Percentiles rank a stretch among this genome's conserved stretches.
Conservation (phyloP, 768 basidiomycete genomes). For the Phallus indusiatus region DNA sequence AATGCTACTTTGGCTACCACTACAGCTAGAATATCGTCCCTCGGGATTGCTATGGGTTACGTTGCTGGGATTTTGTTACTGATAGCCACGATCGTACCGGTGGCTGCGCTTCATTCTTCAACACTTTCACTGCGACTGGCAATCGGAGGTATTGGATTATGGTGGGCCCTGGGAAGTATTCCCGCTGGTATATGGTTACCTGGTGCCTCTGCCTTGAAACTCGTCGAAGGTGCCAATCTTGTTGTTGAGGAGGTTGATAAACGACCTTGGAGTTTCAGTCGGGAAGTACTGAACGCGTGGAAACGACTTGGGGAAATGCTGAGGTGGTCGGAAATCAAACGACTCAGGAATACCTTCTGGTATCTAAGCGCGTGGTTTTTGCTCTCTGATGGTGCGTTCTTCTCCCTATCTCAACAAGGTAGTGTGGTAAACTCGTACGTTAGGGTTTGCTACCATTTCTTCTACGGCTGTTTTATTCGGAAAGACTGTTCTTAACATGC, state of each 20-base stretch:
- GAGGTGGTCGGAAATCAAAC: constrained; percentile 57
- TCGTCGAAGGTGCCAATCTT: constrained; percentile 8
- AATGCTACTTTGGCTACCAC: constrained; percentile 53
- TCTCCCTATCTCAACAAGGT: neutral
- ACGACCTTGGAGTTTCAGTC: constrained; percentile 33
- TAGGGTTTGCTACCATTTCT: constrained; percentile 87
- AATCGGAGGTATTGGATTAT: constrained; percentile 74
- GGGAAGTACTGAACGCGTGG: constrained; percentile 67
- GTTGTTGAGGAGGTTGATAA: constrained; percentile 10
- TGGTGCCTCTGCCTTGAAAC: constrained; percentile 15
- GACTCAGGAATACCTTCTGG: constrained; percentile 74
- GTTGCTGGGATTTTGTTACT: constrained; percentile 71
- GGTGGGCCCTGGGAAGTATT: constrained; percentile 81
- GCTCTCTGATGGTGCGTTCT: constrained; percentile 69
- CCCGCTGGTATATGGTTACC: constrained; percentile 75
- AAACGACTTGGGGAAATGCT: constrained; percentile 66
- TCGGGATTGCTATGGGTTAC: constrained; percentile 83
- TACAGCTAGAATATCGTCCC: constrained; percentile 75
- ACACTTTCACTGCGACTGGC: constrained; percentile 75
- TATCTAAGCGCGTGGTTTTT: constrained; percentile 94
- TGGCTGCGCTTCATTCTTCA: constrained; percentile 60
- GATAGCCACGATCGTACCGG: constrained; percentile 67
- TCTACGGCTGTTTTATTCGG: constrained; percentile 88
- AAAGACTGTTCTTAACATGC: constrained; percentile 81
- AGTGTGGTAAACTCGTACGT: neutral